Conservation (phyloP, 768 basidiomycete species). For the Porpolomopsis calyptriformis region DNA sequence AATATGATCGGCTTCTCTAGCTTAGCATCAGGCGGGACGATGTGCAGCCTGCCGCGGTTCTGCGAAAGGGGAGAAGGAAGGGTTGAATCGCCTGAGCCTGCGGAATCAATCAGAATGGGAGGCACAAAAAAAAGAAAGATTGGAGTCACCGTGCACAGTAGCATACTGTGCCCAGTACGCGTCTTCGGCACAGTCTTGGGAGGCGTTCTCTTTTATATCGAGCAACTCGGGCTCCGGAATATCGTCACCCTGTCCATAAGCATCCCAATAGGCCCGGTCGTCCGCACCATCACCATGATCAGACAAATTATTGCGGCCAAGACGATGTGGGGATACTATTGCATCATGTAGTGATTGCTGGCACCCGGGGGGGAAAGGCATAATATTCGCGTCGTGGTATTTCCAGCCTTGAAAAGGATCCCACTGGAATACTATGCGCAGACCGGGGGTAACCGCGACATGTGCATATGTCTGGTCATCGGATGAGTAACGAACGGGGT, state of each 20-base stretch:
- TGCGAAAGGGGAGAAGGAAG: slow-evolving; percentile 39
- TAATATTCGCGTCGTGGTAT: slow-evolving; percentile 57
- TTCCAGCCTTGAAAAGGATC: slow-evolving; percentile 43
- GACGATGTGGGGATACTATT: slow-evolving; percentile 11
- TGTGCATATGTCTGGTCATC: slow-evolving; percentile 30
- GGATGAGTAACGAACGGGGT: slow-evolving; percentile 15
- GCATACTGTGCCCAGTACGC: slow-evolving; percentile 74
- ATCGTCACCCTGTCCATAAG: slow-evolving; percentile 21
- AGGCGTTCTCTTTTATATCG: neutral
- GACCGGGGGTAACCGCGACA: slow-evolving; percentile 28
- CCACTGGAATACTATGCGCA: slow-evolving; percentile 65
- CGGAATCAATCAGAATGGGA: slow-evolving; percentile 3
- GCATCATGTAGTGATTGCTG: slow-evolving; percentile 22
- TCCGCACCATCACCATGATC: too few relatives aligned
- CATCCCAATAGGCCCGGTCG: slow-evolving; percentile 38
- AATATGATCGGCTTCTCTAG: slow-evolving; percentile 8
- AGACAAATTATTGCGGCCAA: slow-evolving; percentile 16
- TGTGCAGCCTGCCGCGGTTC: slow-evolving; percentile 15
- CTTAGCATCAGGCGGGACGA: slow-evolving; percentile 4
- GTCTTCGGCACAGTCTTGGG: slow-evolving; percentile 31
- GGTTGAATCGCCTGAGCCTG: slow-evolving; percentile 67
- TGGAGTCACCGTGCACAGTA: slow-evolving; percentile 48
- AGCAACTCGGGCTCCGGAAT: neutral
- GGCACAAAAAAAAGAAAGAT: neutral
- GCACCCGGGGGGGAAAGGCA: slow-evolving; percentile 55